Conservation (phyloP, 1,139 yeast genomes). For the Yamadazyma siamensis region DNA sequence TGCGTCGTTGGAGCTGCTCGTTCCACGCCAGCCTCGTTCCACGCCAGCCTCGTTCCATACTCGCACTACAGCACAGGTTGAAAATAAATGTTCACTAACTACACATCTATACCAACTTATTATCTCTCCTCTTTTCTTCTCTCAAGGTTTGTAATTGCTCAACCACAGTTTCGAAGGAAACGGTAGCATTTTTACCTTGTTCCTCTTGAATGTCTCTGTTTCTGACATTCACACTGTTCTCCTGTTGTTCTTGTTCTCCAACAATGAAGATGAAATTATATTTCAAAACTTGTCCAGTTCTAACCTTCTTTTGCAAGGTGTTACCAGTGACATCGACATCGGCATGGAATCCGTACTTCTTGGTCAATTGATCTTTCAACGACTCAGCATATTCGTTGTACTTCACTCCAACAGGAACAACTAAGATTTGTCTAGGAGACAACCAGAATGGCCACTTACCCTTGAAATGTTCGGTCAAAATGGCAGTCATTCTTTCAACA, state of each 20-base stretch:
- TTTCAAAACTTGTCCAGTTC: constrained; percentile 89
- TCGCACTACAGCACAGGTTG: too few relatives aligned
- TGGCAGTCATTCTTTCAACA: constrained; percentile 97
- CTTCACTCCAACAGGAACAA: constrained; percentile 94
- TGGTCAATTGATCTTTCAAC: constrained; percentile 62
- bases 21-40: too few relatives aligned
- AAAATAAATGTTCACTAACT: too few relatives aligned
- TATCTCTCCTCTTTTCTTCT: constrained; percentile 68
- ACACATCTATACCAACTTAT: constrained; percentile 46
- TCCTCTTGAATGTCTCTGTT: constrained; percentile 82
- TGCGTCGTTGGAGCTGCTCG: too few relatives aligned
- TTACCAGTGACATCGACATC: constrained; percentile 92
- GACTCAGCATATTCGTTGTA: constrained; percentile 84
- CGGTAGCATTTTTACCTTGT: constrained; percentile 87
- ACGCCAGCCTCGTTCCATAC: too few relatives aligned
- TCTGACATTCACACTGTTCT: constrained; percentile 82
- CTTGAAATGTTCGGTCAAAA: constrained; percentile 92
- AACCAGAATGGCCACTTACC: constrained; percentile 99
- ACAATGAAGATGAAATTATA: constrained; percentile 94
- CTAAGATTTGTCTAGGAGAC: constrained; percentile 93
- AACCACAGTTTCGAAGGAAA: constrained; percentile 66
- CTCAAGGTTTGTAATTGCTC: constrained; percentile 61
- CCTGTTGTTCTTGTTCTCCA: constrained; percentile 86
- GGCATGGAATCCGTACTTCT: constrained; percentile 73
- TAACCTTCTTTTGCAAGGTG: constrained; percentile 93